These are phyloP conservation scores for Blastobotrys raffinosifermentans DNA, from an alignment of 1,139 yeast genomes.

Conservation along the genomic window DNA sequence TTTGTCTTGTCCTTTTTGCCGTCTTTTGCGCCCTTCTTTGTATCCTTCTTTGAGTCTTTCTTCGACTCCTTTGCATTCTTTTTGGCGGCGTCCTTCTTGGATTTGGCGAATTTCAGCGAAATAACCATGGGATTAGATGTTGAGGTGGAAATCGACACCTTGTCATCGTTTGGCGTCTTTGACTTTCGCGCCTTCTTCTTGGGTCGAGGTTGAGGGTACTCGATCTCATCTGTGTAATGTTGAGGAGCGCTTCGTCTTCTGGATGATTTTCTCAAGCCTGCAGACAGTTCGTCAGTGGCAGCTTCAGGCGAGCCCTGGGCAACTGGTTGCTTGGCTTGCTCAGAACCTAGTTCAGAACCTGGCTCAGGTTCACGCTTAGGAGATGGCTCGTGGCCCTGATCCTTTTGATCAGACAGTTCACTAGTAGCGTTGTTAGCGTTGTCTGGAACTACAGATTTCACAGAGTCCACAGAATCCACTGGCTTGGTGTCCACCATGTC, in stretches of 20 bases:
- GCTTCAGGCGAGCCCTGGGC: too few relatives aligned
- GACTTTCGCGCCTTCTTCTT: conserved; percentile 4
- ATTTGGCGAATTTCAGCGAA: conserved; percentile 4
- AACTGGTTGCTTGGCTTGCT: too few relatives aligned
- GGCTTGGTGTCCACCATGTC: too few relatives aligned
- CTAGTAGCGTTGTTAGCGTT: too few relatives aligned
- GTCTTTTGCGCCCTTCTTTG: conserved; percentile 3
- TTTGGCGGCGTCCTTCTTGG: conserved; percentile 1
- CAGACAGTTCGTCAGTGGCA: too few relatives aligned
- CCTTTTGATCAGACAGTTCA: too few relatives aligned
- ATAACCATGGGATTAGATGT: neutral
- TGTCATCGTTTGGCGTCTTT: neutral
- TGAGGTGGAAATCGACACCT: conserved; percentile 1
- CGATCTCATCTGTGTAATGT: conserved; percentile 17
- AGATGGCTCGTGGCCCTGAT: too few relatives aligned
- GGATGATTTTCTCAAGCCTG: conserved; percentile 1
- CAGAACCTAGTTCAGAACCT: too few relatives aligned
- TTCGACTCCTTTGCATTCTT: conserved; percentile 1
- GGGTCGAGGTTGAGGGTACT: neutral
- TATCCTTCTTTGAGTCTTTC: neutral
- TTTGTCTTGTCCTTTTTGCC: neutral
- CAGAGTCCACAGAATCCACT: too few relatives aligned
- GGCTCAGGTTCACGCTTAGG: too few relatives aligned
- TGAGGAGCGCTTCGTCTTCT: conserved; percentile 20
- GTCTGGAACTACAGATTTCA: too few relatives aligned